Conservation (phyloP, 2,329 filamentous ascomycete species). For the Grosmannia huntii region DNA sequence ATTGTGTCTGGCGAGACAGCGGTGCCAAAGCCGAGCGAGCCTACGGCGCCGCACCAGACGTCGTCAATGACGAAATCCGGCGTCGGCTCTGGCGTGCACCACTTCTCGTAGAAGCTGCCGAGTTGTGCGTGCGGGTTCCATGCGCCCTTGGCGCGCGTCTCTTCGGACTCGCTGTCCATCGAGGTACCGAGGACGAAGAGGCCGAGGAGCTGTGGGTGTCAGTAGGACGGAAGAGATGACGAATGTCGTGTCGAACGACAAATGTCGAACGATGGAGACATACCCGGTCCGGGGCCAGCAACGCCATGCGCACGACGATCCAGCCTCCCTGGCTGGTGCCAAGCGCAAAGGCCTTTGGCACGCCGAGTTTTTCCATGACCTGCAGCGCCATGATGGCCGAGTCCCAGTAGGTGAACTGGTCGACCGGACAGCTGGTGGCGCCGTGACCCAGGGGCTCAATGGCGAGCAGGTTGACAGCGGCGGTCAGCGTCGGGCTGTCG, state of each 20-base stretch:
- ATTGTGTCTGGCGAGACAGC: constrained; percentile 22
- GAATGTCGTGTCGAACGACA: no score
- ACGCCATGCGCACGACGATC: constrained; percentile 37
- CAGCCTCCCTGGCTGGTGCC: constrained; percentile 42
- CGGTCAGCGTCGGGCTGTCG: constrained; percentile 23
- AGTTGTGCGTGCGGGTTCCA: constrained; percentile 33
- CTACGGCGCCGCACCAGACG: constrained; percentile 31
- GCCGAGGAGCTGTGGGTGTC: constrained; percentile 26
- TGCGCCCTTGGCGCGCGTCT: constrained; percentile 29
- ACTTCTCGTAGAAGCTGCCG: constrained; percentile 28
- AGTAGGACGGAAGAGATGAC: no score
- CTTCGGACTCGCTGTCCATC: constrained; percentile 35
- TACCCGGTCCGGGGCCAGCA: constrained; percentile 34
- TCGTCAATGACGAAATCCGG: constrained; percentile 35
- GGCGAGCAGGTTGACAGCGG: constrained; percentile 31
- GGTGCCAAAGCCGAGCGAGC: constrained; percentile 31
- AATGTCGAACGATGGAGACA: not conserved
- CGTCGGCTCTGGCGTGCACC: constrained; percentile 25
- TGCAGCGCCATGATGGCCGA: constrained; percentile 40
- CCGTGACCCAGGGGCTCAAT: constrained; percentile 38
- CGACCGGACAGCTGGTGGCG: constrained; percentile 25
- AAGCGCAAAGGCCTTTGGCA: constrained; percentile 35
- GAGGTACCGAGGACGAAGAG: constrained; percentile 32
- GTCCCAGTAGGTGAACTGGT: constrained; percentile 45
- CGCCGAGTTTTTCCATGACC: constrained; percentile 36